Evolutionary conservation across 371 early-diverging fungal species (phyloP).

Genomic region (Apophysomyces ossiformis): DNA sequence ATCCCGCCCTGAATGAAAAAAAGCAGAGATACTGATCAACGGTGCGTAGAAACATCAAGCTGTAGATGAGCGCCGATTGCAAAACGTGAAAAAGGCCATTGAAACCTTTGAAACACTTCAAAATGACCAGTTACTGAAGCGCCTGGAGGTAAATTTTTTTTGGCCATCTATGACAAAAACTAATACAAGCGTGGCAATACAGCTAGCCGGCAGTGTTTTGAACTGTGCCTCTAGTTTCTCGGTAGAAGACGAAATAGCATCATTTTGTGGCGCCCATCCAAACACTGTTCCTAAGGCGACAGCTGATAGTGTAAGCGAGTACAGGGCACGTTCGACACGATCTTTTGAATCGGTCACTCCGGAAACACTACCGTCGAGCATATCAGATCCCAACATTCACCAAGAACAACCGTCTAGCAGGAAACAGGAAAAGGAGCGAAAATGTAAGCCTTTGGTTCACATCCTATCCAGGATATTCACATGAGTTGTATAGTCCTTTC

Average conservation of each 20-base stretch:
- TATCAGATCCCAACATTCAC: slow-evolving; percentile 16
- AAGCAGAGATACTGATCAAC: not conserved
- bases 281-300: not conserved
- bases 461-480: not conserved
- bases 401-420: slow-evolving; percentile 7
- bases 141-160: slow-evolving; percentile 34
- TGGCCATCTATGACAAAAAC: not conserved
- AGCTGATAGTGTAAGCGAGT: not conserved
- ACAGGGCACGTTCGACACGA: slow-evolving; percentile 13
- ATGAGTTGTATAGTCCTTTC: slow-evolving; percentile 29
- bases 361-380: slow-evolving; percentile 21
- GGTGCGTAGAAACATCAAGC: slow-evolving; percentile 46
- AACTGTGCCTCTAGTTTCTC: slow-evolving; percentile 25
- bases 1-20: too few species aligned
- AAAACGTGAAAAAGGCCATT: slow-evolving; percentile 40
- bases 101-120: slow-evolving; percentile 54
- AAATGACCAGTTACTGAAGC: slow-evolving; percentile 46
- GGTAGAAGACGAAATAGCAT: slow-evolving; percentile 29
- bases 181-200: not conserved
- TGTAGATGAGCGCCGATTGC: slow-evolving; percentile 52
- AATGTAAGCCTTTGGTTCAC: slow-evolving; percentile 21
- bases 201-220: slow-evolving; percentile 22
- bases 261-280: slow-evolving; percentile 23
- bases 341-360: slow-evolving; percentile 22
- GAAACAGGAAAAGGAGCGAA: slow-evolving; percentile 24